Conservation (phyloP, 495 filamentous ascomycete genomes). For the Neurospora africana region DNA sequence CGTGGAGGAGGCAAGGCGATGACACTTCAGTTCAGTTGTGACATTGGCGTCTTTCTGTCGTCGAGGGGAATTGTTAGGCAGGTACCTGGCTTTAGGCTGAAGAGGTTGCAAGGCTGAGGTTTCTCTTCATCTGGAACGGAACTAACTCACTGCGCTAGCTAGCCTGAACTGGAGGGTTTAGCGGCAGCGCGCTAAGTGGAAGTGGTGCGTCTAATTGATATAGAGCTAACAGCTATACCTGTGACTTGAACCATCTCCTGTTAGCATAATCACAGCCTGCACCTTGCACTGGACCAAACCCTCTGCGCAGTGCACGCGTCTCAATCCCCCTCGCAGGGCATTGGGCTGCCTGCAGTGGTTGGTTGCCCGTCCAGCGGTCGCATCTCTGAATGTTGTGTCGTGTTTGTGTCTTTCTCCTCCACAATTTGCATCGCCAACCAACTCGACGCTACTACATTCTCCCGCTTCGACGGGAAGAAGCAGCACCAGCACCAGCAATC, state of each 20-base stretch:
- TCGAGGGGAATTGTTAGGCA: not conserved
- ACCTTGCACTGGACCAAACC: not conserved
- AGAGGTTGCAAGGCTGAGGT: not conserved
- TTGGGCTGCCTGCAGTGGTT: not conserved
- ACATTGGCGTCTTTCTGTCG: too few species aligned
- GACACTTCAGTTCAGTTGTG: too few species aligned
- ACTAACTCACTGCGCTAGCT: not conserved
- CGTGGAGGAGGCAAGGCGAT: too few species aligned
- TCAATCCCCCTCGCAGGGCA: too few species aligned
- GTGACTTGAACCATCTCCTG: accelerated
- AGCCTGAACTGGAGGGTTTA: not conserved
- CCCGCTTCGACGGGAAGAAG: not conserved
- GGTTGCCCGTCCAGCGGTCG: not conserved
- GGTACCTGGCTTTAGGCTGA: not conserved
- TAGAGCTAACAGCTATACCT: not conserved
- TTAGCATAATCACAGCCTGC: not conserved
- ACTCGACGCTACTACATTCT: not conserved
- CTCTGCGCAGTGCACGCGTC: not conserved
- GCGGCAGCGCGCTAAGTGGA: not conserved
- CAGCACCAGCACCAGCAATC: not conserved
- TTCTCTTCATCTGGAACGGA: not conserved
- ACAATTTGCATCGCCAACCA: not conserved
- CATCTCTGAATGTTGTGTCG: not conserved
- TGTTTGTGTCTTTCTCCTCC: not conserved
- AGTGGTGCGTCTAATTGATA: not conserved